phyloP scores from a whole-genome alignment of 345 rosid species.

The Eucalyptus tenuipes region DNA sequence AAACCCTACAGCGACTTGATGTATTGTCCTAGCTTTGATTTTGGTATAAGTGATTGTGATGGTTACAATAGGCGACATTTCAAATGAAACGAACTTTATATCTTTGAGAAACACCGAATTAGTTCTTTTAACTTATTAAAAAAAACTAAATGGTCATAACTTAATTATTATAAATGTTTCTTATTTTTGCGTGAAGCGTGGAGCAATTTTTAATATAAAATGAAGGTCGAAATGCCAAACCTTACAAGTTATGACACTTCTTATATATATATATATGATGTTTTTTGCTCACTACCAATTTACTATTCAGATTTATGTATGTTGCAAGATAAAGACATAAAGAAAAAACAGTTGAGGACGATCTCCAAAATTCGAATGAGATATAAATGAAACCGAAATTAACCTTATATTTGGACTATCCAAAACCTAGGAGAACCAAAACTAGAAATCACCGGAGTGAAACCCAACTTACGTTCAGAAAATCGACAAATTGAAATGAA shows the following conservation, averaged over 20 bases:
- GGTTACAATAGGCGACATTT: background rate
- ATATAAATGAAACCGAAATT: background rate
- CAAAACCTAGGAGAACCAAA: background rate
- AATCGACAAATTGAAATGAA: background rate
- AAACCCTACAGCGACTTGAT: too few species aligned
- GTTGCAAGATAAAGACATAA: background rate
- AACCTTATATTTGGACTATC: background rate
- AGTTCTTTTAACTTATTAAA: accelerated
- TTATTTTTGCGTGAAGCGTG: background rate
- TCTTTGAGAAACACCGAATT: background rate
- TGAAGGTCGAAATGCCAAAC: background rate
- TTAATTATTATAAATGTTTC: background rate
- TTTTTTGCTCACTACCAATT: background rate
- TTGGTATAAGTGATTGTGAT: background rate
- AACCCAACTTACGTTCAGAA: background rate
- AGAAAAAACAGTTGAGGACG: background rate
- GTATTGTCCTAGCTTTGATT: too few species aligned
- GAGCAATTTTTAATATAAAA: too few species aligned
- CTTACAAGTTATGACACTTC: background rate
- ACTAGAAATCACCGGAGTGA: too few species aligned
- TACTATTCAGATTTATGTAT: background rate
- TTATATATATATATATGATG: too few species aligned
- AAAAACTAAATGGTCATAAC: too few species aligned
- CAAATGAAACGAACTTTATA: background rate
- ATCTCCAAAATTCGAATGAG: background rate